Evolutionary conservation across 2,329 filamentous ascomycete species (phyloP).

Genomic region (Colletotrichum tofieldiae): DNA sequence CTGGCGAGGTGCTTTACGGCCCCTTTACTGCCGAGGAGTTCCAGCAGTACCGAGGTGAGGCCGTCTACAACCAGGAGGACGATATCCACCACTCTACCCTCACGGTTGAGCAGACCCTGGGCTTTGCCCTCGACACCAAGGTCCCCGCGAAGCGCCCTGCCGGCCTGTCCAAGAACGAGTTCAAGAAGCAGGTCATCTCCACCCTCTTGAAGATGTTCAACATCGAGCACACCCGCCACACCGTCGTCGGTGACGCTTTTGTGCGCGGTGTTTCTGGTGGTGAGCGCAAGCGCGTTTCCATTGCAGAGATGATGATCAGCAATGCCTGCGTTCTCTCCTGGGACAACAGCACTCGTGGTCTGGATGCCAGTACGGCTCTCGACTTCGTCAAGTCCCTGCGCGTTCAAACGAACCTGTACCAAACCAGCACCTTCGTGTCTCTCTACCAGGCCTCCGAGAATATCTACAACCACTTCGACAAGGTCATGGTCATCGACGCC

Average conservation of each 20-base stretch:
- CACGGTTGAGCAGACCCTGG: constrained; percentile 89
- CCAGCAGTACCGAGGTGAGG: constrained; percentile 83
- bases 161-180: constrained; percentile 80
- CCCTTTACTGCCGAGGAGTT: constrained; percentile 81
- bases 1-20: constrained; percentile 83
- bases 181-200: constrained; percentile 82
- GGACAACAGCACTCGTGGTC: constrained; percentile 81
- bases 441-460: constrained; percentile 89
- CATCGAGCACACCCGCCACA: constrained; percentile 89
- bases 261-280: constrained; percentile 86
- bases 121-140: constrained; percentile 88
- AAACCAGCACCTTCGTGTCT: constrained; percentile 87
- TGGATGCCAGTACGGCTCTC: constrained; percentile 78
- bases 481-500: constrained; percentile 85
- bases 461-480: constrained; percentile 86
- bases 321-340: constrained; percentile 81
- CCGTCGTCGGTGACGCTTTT: constrained; percentile 87
- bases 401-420: constrained; percentile 87
- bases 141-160: constrained; percentile 84
- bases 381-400: constrained; percentile 80
- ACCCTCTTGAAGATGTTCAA: constrained; percentile 93
- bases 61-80: constrained; percentile 89
- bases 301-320: constrained; percentile 87
- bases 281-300: constrained; percentile 85
- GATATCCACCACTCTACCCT: constrained; percentile 89